These are phyloP conservation scores for Phytophthora vignae DNA, from an alignment of 352 stramenopile genomes.

Conservation along the genomic window DNA sequence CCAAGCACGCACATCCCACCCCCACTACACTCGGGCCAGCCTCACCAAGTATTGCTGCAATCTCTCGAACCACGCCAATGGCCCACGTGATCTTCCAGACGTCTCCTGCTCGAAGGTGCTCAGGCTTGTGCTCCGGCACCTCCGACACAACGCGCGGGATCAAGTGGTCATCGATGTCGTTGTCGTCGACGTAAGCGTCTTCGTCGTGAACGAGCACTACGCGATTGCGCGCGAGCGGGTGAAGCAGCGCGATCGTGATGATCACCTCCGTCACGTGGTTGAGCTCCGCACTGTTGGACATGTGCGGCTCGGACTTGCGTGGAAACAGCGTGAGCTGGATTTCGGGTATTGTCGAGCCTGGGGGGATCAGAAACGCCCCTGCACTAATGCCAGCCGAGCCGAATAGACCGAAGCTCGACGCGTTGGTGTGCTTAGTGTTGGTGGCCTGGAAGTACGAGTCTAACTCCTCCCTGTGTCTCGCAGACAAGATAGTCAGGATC, in stretches of 20 bases:
- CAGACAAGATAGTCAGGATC: slow-evolving; percentile 6
- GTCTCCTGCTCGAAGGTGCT: slow-evolving; percentile 62
- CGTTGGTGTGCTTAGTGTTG: slow-evolving; percentile 29
- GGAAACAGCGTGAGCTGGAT: slow-evolving; percentile 93
- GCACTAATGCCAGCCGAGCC: slow-evolving; percentile 74
- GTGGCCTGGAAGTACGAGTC: slow-evolving; percentile 60
- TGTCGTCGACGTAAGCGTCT: slow-evolving; percentile 43
- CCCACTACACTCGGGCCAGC: not conserved
- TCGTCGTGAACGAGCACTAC: slow-evolving; percentile 45
- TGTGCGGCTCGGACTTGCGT: slow-evolving; percentile 80
- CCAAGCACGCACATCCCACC: not conserved
- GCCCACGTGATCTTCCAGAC: slow-evolving; percentile 74
- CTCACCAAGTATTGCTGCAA: slow-evolving; percentile 55
- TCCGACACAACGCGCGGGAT: slow-evolving; percentile 60
- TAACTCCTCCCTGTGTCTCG: slow-evolving; percentile 41
- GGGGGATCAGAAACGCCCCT: slow-evolving; percentile 79
- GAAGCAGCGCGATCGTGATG: slow-evolving; percentile 85
- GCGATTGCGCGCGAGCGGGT: slow-evolving; percentile 57
- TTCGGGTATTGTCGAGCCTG: slow-evolving; percentile 73
- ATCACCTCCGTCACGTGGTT: slow-evolving; percentile 67
- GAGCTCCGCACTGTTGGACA: slow-evolving; percentile 53
- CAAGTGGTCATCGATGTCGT: slow-evolving; percentile 49
- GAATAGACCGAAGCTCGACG: slow-evolving; percentile 62
- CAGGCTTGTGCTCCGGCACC: slow-evolving; percentile 50
- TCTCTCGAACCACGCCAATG: slow-evolving; percentile 65